A percentile compares a stretch with the other conserved stretches of the same genome.
Conservation (phyloP, 371 early-diverging fungal genomes). For the Synchytrium microbalum region DNA sequence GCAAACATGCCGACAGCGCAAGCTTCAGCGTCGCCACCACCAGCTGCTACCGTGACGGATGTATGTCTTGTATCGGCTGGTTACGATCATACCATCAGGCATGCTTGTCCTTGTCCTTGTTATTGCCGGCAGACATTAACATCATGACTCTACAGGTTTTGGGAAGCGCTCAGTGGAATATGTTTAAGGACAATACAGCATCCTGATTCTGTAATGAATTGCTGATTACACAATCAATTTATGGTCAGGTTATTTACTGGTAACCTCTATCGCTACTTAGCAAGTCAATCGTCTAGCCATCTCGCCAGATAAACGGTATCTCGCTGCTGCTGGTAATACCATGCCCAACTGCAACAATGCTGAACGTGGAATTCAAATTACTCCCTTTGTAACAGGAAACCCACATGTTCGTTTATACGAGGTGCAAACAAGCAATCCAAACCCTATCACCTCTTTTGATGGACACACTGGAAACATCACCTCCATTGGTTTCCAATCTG, state of each 20-base stretch:
- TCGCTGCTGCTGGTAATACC: constrained; percentile 82
- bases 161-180: constrained; percentile 93
- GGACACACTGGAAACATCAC: constrained; percentile 89
- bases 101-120: not conserved
- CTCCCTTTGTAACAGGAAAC: constrained; percentile 44
- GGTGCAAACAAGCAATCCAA: constrained; percentile 67
- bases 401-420: constrained; percentile 79
- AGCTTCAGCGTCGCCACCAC: not conserved
- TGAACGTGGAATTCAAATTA: too few species aligned
- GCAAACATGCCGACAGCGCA: not conserved
- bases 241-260: not conserved
- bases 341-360: not conserved
- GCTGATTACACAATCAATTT: not conserved
- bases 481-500: constrained; percentile 84
- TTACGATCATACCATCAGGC: constrained; percentile 87
- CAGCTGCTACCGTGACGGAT: constrained; percentile 20
- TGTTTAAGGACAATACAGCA: constrained; percentile 90
- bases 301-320: constrained; percentile 85
- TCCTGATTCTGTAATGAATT: constrained; percentile 61
- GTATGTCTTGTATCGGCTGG: constrained; percentile 91
- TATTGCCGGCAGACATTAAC: not conserved
- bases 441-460: constrained; percentile 73
- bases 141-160: constrained; percentile 48
- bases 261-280: constrained; percentile 27
- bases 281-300: constrained; percentile 92